Evolutionary conservation across 495 filamentous ascomycete genomes (phyloP), one percentile per base, ranked within the genome.

Genomic region (Venustampulla echinocandica): DNA sequence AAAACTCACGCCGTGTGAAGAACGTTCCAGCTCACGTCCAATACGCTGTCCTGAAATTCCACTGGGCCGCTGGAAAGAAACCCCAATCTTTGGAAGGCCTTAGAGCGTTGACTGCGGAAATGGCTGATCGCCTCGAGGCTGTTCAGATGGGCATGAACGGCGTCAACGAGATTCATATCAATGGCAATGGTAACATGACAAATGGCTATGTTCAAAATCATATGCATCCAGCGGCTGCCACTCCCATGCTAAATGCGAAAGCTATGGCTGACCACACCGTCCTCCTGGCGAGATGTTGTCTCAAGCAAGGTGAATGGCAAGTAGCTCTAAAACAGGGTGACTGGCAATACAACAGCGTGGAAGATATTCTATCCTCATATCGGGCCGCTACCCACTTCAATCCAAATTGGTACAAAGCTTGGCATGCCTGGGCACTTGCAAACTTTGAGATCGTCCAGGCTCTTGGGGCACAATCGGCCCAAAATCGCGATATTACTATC

Each of bases 401-500:
- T 53, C 80, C 82, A 36, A 80, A 83, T 44, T 99, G 90, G 73
- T 97, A 99, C 66, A 99, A 97, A 64, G 92, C 92, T 15, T 99
- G 92, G 92, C 92, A 99, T 62, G 81, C 92, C 2, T 99, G 93
- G 92, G 92, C 92, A n/a, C 68, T 97, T 33, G 92, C 93, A 14
- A 99, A 99, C 61, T 99, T 97, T 57, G 90, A 99, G 62, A 90
- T 97, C 32, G 90, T 97, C 20, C 94, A 86, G 44, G 76, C 83
- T 2, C 73, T 90, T 46, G 73, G 76, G 15, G 74, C 76, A 20
- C 66, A 80, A 37, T 69, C 70, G 9, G 82, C 78, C 52, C 71
- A 74, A 11, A 80, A 84, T 38, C 56, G 66, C 10, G 63, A 71
- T 23, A 3, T 44, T 10, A 61, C 70, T 54, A 37, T 65, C 85